Base-by-base conservation (phyloP, 805 yeast genomes). In the Naumovozyma dairenensis region DNA sequence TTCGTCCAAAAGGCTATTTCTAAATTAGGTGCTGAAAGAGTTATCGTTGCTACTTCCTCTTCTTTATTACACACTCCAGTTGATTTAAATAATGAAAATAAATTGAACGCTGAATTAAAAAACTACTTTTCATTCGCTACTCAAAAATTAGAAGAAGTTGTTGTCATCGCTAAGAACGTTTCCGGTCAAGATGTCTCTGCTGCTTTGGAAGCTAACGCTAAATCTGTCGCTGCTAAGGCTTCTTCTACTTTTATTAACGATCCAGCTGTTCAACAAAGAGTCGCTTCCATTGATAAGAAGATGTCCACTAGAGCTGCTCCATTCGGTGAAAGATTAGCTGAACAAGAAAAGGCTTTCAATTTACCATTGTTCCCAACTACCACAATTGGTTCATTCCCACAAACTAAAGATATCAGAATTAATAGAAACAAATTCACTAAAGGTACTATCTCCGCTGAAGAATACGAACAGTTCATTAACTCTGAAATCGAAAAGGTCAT, bases 351-450 rank as follows among this genome's bases (percentile, higher is more conserved):
- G 53, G 71, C 77, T 62, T 83, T 82, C 74, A 82, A 92, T 74
- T 74, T 92, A 65, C 98, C 99, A 53, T 71, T 83, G 60, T 92
- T 92, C 95, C 99, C 99, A 70, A 92, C 99, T 63, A 92, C 99
- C 65, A 92, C 98, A 57, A 92, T 92, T 66, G 99, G 99, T 68
- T 92, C 99, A 47, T 92, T 92, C 96, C 99, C 99, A 57, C 99
- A 92, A 77, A 92, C 99, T 66, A 85, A 86, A 75, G 98, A 92
- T 66, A 92, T 92, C 71, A 84, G 98, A 76, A 69, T 87, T 66
- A 81, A 82, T 82, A 89, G 99, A 77, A 86, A 89, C 80, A 92
- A 89, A 73, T 86, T 82, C 71, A 74, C 82, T 67, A 92, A 92
- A 80, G 99, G 99, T 66, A 81, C 84, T 59, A 80, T 92, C 60